phyloP scores from a whole-genome alignment of 148 eudicot genomes.

The Rhododendron simsii region DNA sequence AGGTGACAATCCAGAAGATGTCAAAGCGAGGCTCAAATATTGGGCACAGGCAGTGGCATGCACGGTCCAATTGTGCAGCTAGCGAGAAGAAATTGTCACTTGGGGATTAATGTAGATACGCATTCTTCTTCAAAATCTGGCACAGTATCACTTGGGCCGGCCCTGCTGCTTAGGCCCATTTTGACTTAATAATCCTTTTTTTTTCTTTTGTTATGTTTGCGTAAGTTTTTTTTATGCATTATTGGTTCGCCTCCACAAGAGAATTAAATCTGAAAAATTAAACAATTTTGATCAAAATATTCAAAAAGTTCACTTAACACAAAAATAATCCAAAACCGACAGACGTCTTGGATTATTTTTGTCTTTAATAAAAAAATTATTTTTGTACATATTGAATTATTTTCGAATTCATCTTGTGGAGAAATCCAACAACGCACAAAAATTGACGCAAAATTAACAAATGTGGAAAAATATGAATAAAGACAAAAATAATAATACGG shows the following conservation, averaged over 20 bases:
- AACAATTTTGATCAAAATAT: no score
- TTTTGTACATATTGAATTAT: no score
- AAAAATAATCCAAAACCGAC: no score
- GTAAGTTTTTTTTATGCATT: background rate
- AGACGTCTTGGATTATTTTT: no score
- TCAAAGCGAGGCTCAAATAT: conserved; percentile 63
- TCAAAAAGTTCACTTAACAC: no score
- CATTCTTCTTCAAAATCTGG: background rate
- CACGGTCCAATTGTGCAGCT: conserved; percentile 60
- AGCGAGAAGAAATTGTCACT: background rate
- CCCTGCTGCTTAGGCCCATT: background rate
- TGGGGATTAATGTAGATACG: conserved; percentile 3
- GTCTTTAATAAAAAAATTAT: no score
- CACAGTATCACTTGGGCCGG: background rate
- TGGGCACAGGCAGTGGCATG: conserved; percentile 83
- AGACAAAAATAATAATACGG: background rate
- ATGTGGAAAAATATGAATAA: background rate
- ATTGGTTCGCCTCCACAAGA: background rate
- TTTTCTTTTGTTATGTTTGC: no score
- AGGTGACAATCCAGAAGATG: conserved; percentile 77
- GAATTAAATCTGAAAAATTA: no score
- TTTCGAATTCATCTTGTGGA: no score
- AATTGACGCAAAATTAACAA: no score
- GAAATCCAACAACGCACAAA: no score
- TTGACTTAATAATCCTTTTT: no score